Evolutionary conservation across 1,284 basidiomycete genomes (phyloP).

Genomic region (Cutaneotrichosporon daszewskae): DNA sequence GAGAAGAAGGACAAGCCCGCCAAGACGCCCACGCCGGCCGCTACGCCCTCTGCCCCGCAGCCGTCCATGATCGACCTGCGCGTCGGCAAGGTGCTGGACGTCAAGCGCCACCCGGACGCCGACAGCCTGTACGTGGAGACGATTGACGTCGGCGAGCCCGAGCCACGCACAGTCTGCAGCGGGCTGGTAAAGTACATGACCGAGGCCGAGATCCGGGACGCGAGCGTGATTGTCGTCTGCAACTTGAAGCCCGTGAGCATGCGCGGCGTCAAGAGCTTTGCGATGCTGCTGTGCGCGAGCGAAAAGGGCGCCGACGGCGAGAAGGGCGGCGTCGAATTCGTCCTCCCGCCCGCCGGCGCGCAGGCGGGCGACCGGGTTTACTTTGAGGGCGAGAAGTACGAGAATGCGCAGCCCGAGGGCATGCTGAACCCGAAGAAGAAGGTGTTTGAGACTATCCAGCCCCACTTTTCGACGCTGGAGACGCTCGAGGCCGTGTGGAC

Average conservation of each 20-base stretch:
- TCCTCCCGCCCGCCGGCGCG: conserved; percentile 76
- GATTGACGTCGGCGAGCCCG: conserved; percentile 87
- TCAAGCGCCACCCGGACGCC: conserved; percentile 89
- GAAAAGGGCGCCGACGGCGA: conserved; percentile 68
- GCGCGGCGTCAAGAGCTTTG: conserved; percentile 92
- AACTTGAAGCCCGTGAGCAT: conserved; percentile 93
- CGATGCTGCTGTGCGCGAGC: conserved; percentile 90
- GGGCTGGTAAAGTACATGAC: conserved; percentile 92
- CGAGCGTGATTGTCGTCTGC: conserved; percentile 76
- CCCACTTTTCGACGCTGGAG: conserved; percentile 79
- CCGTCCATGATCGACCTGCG: conserved; percentile 93
- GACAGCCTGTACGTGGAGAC: conserved; percentile 87
- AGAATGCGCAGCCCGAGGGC: conserved; percentile 63
- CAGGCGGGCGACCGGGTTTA: conserved; percentile 87
- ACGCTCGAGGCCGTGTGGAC: conserved; percentile 84
- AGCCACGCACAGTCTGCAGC: conserved; percentile 87
- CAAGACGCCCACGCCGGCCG: conserved; percentile 40
- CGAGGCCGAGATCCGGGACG: conserved; percentile 84
- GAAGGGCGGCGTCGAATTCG: conserved; percentile 82
- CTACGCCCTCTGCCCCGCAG: conserved; percentile 67
- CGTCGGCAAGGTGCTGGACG: conserved; percentile 84
- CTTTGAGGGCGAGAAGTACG: conserved; percentile 81
- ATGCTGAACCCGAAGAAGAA: conserved; percentile 97
- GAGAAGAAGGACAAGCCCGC: conserved; percentile 51
- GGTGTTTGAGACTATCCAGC: conserved; percentile 91